Evolutionary conservation across 257 asterid genomes (phyloP), one percentile per base, ranked within the genome.

Genomic region (Plectranthus barbatus): DNA sequence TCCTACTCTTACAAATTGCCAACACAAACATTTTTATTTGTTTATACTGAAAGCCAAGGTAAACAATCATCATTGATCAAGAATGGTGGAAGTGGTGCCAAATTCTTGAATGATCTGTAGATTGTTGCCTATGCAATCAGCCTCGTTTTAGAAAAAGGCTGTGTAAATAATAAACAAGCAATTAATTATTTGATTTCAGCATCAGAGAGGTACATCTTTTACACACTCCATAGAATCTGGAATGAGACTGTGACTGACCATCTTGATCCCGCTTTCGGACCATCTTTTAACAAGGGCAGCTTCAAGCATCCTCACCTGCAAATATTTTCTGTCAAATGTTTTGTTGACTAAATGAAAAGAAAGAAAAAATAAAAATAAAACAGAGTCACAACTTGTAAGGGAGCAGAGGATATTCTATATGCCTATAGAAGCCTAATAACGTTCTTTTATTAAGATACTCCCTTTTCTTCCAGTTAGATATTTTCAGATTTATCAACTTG

Each of bases 281-380:
- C 94, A 87, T 42, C 68, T 70, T 34, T 75, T 71, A 13, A 85
- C 78, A 10, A 87, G 73, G 58, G 83, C 83, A 47, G 77, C 80
- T 71, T 87, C 94, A 41, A 87, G 67, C 71, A 69, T 49, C 78
- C 94, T 81, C 69, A 87, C 85, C 95, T 87, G 86, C 62, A 70
- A 67, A 67, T 18, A 50, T 65, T 76, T 26, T 60, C 18, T 33
- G 26, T 60, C 51, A 69, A 40, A 59, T 41, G 62, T 51, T 69
- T 11, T 17, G 9, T 34, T 37, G 6, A 40, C 44, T 26, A 33
- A 49, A 15, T 18, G n/a, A n/a, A n/a, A n/a, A n/a, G n/a, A n/a
- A n/a, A n/a, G n/a, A n/a, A n/a, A n/a, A n/a, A n/a, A n/a, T n/a
- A n/a, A n/a, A n/a, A n/a, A n/a, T n/a, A n/a, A n/a, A n/a, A n/a